Evolutionary conservation across 1,139 yeast species (phyloP).

Genomic region (Diutina siamensis): DNA sequence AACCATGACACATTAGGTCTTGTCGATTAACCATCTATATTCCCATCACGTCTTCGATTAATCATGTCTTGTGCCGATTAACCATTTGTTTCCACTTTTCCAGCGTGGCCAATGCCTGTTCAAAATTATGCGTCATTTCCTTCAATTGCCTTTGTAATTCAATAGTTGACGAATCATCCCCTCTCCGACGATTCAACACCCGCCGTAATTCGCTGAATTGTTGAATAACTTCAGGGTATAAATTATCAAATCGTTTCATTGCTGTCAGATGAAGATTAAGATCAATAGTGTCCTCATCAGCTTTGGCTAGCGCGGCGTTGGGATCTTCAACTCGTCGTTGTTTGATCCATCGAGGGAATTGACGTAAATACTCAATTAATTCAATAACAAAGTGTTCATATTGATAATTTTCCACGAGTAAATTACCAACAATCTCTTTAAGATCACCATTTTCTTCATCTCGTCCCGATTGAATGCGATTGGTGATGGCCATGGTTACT

Average conservation of each 20-base stretch:
- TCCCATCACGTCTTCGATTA: no score
- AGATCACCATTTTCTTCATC: not conserved
- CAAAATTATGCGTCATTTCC: not conserved
- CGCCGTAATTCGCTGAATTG: not conserved
- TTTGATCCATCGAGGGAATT: not conserved
- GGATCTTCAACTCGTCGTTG: not conserved
- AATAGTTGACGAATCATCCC: not conserved
- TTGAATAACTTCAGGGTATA: not conserved
- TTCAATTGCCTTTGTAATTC: not conserved
- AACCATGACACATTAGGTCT: no score
- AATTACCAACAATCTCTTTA: not conserved
- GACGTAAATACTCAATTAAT: not conserved
- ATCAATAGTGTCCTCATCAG: not conserved
- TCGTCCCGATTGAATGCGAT: not conserved
- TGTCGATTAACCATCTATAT: no score
- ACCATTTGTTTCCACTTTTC: slow-evolving; percentile 1
- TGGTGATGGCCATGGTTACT: not conserved
- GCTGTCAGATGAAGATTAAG: not conserved
- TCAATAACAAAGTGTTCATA: not conserved
- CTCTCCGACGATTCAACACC: not conserved
- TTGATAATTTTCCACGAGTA: not conserved
- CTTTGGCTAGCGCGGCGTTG: not conserved
- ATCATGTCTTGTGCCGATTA: not conserved
- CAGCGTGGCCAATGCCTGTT: not conserved
- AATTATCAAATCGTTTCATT: not conserved